Evolutionary conservation across 306 rosid genomes (phyloP).

Genomic region (Ormosia emarginata): DNA sequence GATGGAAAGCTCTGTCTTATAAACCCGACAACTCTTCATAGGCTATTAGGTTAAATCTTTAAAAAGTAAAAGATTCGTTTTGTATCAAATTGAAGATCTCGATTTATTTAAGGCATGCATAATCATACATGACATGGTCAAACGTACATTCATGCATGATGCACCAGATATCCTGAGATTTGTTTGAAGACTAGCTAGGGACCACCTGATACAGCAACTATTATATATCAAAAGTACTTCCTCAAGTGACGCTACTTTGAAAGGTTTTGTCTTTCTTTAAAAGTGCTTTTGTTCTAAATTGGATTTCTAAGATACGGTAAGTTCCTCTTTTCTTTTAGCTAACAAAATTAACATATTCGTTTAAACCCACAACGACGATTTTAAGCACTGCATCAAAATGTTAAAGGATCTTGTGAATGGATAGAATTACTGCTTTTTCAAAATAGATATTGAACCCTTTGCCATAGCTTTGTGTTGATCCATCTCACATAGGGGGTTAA

Average conservation of each 20-base stretch:
- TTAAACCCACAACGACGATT: not conserved
- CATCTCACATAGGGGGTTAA: too few relatives aligned
- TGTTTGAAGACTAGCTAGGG: not conserved
- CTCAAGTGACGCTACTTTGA: too few relatives aligned
- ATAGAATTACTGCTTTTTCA: too few relatives aligned
- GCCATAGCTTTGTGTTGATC: too few relatives aligned
- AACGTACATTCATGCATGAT: not conserved
- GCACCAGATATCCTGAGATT: not conserved
- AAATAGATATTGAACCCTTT: too few relatives aligned
- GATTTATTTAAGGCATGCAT: not conserved
- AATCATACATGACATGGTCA: not conserved
- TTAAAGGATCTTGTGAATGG: too few relatives aligned
- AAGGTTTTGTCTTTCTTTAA: too few relatives aligned
- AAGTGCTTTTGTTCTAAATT: too few relatives aligned
- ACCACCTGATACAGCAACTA: not conserved
- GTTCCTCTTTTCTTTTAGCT: not conserved
- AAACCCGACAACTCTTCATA: conserved; percentile 13
- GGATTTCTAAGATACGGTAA: too few relatives aligned
- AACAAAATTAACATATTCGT: not conserved
- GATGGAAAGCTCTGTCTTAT: not conserved
- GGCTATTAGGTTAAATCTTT: not conserved
- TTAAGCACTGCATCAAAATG: not conserved
- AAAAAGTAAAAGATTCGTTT: not conserved
- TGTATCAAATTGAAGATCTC: not conserved
- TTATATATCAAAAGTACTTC: not conserved